Base-by-base conservation (phyloP, 345 rosid genomes). In the Citrus cavaleriei region DNA sequence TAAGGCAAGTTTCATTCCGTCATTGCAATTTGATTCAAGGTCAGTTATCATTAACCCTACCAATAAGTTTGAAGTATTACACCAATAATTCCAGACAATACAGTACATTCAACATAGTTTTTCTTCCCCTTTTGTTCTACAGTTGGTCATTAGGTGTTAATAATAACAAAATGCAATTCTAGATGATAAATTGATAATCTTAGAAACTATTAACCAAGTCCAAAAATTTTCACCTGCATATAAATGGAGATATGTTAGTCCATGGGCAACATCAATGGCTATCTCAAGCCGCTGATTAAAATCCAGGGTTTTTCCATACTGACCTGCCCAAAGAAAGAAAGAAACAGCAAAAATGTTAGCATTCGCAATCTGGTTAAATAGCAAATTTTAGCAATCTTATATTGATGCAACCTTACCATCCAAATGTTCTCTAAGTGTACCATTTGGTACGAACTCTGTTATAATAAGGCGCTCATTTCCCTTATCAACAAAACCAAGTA, bases 231-330 rank as follows among this genome's bases (percentile, higher is more conserved):
- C 71, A 96, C 99, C 99, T 85, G 99, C 83, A 85, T 94, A 96
- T 34, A 87, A 78, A 81, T 96, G 99, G 80, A 96, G 98, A 86
- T 93, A 93, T 18, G 99, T 90, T 78, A 96, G 84, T 76, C 94
- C 99, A 84, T 96, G 99, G 82, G 97, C 95, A 81, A 96, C 90
- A 84, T 96, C 98, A 27, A 96, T 96, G 30, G 93, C 87, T 75
- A 96, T 91, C 84, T 90, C 99, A 72, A 96, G 95, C 82, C 99
- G 88, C 82, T 94, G 98, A 76, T 89, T 93, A 79, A 96, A 94
- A 78, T 89, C 98, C 81, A 96, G 88, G 82, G 88, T 85, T 85
- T 80, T 92, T 72, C 91, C 94, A 5, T 83, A 88, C 78, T 66
- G 73, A 86, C 92, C 99, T 96, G 89, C 79, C 77, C 67, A 40